Conservation (phyloP, 2,329 filamentous ascomycete species). For the Sporothrix variecibatus region DNA sequence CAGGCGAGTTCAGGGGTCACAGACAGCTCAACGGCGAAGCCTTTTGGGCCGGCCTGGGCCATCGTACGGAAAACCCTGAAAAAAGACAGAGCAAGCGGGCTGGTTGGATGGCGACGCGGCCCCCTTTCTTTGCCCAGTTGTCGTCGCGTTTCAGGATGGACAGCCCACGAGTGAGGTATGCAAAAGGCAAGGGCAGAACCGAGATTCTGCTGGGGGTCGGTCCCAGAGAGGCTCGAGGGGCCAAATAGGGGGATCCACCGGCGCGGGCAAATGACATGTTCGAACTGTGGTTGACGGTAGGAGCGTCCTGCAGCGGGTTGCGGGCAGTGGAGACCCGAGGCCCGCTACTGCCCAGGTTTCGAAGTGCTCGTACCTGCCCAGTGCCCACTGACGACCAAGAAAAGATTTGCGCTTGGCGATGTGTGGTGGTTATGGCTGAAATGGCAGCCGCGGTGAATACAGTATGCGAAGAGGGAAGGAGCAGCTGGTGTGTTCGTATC, state of each 20-base stretch:
- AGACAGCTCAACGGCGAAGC: neutral
- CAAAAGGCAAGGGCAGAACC: neutral
- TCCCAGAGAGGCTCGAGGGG: neutral
- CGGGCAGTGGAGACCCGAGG: conserved; percentile 9
- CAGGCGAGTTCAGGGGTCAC: conserved; percentile 11
- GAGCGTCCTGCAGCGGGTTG: neutral
- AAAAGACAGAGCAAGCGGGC: neutral
- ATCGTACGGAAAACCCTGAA: neutral
- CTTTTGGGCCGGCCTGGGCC: conserved; percentile 9
- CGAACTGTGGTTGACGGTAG: neutral
- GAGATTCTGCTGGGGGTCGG: neutral
- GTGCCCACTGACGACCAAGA: conserved; percentile 15
- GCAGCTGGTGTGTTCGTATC: neutral
- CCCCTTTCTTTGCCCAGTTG: neutral
- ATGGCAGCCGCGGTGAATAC: neutral
- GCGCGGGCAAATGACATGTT: neutral
- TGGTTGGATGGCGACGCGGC: conserved; percentile 18
- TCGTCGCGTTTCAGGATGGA: conserved; percentile 17
- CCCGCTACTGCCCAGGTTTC: conserved; percentile 18
- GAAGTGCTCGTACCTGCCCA: neutral
- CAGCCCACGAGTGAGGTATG: conserved; percentile 7
- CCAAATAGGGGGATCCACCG: conserved; percentile 3
- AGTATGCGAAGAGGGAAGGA: neutral
- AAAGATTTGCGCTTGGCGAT: conserved; percentile 11
- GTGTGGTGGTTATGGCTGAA: conserved; percentile 16